A percentile compares a stretch with the other conserved stretches of the same genome.
These are phyloP conservation scores for Beauveria asiatica DNA, from an alignment of 2,329 filamentous ascomycete genomes.

Conservation along the genomic window DNA sequence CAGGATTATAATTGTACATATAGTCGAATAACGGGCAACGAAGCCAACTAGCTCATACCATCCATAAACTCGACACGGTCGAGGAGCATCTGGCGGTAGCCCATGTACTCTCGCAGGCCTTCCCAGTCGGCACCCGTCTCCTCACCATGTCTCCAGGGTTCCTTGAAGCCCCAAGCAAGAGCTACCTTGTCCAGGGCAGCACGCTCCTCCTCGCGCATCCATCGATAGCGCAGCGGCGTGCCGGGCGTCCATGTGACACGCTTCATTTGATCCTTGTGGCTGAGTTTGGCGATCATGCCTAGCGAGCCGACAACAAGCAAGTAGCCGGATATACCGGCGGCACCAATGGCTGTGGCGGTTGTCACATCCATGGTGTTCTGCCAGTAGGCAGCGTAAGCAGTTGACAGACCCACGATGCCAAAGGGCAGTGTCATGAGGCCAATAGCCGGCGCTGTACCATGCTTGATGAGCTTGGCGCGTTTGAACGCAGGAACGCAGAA, in stretches of 20 bases:
- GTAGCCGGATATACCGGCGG: slow-evolving; percentile 76
- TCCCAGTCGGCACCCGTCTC: slow-evolving; percentile 92
- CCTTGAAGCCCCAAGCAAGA: slow-evolving; percentile 84
- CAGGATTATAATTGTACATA: slow-evolving; percentile 7
- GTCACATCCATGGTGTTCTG: slow-evolving; percentile 66
- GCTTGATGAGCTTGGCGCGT: slow-evolving; percentile 58
- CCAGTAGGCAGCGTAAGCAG: slow-evolving; percentile 34
- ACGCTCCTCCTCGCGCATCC: slow-evolving; percentile 84
- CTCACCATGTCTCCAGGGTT: slow-evolving; percentile 70
- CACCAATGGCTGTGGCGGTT: slow-evolving; percentile 68
- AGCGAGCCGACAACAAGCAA: slow-evolving; percentile 71
- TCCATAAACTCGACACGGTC: slow-evolving; percentile 87
- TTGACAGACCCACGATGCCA: slow-evolving; percentile 62
- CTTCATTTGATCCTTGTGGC: slow-evolving; percentile 90
- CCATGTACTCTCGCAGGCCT: slow-evolving; percentile 71
- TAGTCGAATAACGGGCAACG: background rate
- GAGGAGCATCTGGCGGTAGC: slow-evolving; percentile 78
- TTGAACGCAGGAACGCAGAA: slow-evolving; percentile 60
- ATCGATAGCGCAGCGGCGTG: slow-evolving; percentile 69
- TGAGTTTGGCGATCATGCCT: slow-evolving; percentile 75
- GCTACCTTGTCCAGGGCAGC: slow-evolving; percentile 80
- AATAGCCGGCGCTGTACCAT: slow-evolving; percentile 50
- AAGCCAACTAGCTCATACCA: slow-evolving; percentile 55
- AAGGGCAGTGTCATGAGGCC: slow-evolving; percentile 53
- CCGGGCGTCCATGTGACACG: slow-evolving; percentile 85